phyloP scores from a whole-genome alignment of 176 grass and related monocot genomes.

The Triticum turgidum region DNA sequence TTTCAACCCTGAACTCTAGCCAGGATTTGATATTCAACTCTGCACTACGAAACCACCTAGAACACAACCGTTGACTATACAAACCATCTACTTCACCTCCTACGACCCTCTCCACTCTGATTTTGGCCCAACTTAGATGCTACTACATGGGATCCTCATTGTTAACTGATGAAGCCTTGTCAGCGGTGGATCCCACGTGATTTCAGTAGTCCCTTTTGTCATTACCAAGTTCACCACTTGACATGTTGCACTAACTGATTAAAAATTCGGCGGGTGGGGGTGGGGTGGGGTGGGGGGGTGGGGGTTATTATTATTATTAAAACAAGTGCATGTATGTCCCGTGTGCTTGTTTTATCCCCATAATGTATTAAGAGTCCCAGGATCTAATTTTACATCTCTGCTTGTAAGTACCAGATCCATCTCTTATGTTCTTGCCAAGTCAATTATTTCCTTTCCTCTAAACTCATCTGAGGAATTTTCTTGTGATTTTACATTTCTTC shows the following conservation, averaged over 20 bases:
- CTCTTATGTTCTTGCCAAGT: constrained; percentile 1
- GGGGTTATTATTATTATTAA: not conserved
- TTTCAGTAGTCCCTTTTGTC: not conserved
- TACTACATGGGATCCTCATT: not conserved
- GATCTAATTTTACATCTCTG: not conserved
- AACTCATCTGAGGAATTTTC: not conserved
- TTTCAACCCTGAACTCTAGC: constrained; percentile 15
- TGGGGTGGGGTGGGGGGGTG: no score
- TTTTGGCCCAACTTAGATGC: not conserved
- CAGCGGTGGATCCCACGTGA: not conserved
- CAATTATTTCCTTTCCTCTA: not conserved
- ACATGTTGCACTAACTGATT: constrained; percentile 3
- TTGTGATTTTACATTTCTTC: not conserved
- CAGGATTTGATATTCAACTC: not conserved
- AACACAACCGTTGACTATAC: not conserved
- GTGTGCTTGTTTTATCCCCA: not conserved
- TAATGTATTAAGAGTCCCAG: not conserved
- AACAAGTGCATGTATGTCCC: not conserved
- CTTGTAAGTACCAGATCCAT: not conserved
- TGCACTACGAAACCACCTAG: not conserved
- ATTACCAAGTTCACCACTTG: not conserved
- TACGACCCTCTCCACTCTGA: not conserved
- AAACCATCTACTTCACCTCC: not conserved
- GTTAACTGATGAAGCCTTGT: not conserved
- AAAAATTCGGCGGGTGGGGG: not conserved